Evolutionary conservation across 169 alveolate genomes (phyloP).

Genomic region (Toxoplasma gondii): DNA sequence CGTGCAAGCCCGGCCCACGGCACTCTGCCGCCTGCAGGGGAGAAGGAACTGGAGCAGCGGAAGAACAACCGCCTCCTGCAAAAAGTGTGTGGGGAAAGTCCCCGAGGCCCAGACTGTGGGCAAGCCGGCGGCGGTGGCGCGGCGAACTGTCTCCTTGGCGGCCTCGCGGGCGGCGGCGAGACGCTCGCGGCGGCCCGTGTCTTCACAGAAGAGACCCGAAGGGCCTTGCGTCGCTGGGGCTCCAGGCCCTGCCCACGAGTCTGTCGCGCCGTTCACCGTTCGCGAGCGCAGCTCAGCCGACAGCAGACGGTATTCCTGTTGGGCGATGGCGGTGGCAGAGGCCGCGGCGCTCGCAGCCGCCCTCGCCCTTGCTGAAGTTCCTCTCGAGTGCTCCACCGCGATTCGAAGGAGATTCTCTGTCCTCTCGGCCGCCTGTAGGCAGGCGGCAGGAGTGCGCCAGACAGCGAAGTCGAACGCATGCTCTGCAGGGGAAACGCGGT

Average conservation of each 20-base stretch:
- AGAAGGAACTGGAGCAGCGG: conserved; percentile 38
- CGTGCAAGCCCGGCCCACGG: neutral
- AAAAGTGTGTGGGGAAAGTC: neutral
- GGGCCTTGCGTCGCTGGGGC: neutral
- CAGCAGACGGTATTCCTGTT: neutral
- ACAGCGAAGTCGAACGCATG: neutral
- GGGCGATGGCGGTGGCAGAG: neutral
- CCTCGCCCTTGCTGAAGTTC: neutral
- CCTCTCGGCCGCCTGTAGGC: neutral
- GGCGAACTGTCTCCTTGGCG: conserved; percentile 25
- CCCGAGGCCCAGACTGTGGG: neutral
- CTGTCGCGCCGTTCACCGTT: neutral
- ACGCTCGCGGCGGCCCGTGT: neutral
- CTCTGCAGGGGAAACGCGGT: neutral
- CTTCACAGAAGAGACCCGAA: neutral
- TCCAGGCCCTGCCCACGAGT: neutral
- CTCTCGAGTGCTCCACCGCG: neutral
- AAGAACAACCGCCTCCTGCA: neutral
- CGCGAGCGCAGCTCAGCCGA: neutral
- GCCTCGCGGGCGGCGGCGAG: conserved; percentile 30
- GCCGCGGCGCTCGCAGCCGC: neutral
- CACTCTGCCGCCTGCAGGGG: conserved; percentile 10
- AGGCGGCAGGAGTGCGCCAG: neutral
- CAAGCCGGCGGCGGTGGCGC: neutral
- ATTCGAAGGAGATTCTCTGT: neutral